Evolutionary conservation across 495 filamentous ascomycete species (phyloP).

Genomic region (Friedmanniomyces simplex): DNA sequence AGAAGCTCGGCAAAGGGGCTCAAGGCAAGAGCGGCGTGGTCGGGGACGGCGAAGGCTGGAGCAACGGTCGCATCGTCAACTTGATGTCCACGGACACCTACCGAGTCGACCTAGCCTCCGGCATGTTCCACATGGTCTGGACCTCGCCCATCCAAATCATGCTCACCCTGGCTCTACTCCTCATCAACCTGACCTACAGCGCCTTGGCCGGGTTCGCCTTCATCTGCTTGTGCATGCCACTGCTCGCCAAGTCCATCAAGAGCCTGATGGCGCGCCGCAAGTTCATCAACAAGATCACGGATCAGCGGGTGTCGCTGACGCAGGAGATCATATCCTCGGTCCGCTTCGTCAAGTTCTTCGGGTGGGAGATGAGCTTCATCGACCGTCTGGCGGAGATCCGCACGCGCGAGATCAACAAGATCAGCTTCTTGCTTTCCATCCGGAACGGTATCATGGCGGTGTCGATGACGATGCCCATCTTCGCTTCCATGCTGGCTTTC

Average conservation of each 20-base stretch:
- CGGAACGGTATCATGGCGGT: conserved; percentile 77
- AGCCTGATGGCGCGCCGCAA: conserved; percentile 58
- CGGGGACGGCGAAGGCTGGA: conserved; percentile 71
- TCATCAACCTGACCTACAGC: conserved; percentile 80
- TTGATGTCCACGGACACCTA: conserved; percentile 92
- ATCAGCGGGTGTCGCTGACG: conserved; percentile 79
- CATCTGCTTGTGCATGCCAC: conserved; percentile 63
- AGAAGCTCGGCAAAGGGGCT: conserved; percentile 32
- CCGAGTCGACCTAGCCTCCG: conserved; percentile 72
- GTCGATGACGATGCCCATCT: conserved; percentile 63
- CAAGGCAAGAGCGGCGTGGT: conserved; percentile 39
- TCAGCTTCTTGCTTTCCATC: conserved; percentile 70
- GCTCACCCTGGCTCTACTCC: conserved; percentile 63
- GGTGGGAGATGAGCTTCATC: conserved; percentile 83
- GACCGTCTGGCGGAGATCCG: conserved; percentile 63
- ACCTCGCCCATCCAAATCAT: conserved; percentile 67
- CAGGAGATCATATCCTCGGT: conserved; percentile 89
- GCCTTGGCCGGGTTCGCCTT: conserved; percentile 80
- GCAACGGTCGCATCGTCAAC: conserved; percentile 80
- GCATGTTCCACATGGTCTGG: conserved; percentile 86
- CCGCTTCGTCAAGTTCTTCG: conserved; percentile 91
- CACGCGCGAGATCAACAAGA: conserved; percentile 59
- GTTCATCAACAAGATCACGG: conserved; percentile 82
- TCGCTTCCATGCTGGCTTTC: conserved; percentile 90
- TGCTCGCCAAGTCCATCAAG: conserved; percentile 62